These are phyloP conservation scores for Phytophthora crassamura DNA, from an alignment of 352 stramenopile species.

Conservation along the genomic window DNA sequence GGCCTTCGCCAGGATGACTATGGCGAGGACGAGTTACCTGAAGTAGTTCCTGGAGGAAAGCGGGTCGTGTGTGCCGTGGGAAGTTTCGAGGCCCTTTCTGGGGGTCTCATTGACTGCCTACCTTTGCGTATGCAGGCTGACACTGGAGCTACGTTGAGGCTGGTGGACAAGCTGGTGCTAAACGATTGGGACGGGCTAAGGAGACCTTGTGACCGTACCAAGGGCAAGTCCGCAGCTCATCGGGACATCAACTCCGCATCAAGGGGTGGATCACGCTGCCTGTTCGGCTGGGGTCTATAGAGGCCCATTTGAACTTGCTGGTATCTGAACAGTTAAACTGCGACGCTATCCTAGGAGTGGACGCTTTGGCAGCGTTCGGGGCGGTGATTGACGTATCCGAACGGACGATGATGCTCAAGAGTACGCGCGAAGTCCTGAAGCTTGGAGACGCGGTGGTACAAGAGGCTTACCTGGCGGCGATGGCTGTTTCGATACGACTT, in stretches of 20 bases:
- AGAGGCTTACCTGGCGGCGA: background rate
- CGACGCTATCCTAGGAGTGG: conserved; percentile 3
- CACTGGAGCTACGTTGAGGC: conserved; percentile 5
- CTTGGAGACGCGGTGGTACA: background rate
- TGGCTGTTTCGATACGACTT: background rate
- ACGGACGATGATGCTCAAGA: conserved; percentile 2
- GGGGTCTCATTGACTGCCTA: background rate
- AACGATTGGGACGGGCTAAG: background rate
- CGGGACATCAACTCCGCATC: background rate
- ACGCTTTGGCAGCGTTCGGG: background rate
- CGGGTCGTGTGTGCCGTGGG: background rate
- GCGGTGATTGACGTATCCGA: conserved; percentile 2
- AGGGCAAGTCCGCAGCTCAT: background rate
- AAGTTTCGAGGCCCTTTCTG: background rate
- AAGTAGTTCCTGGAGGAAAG: background rate
- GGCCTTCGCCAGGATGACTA: background rate
- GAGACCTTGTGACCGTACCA: background rate
- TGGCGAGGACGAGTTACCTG: background rate
- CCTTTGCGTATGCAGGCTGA: background rate
- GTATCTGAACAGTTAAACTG: background rate
- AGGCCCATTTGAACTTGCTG: background rate
- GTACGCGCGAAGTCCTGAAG: background rate
- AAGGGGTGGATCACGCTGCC: conserved; percentile 1
- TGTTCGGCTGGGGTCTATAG: background rate
- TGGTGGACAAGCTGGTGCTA: background rate